phyloP scores from a whole-genome alignment of 1,284 basidiomycete species.

The Puccinia polysora region DNA sequence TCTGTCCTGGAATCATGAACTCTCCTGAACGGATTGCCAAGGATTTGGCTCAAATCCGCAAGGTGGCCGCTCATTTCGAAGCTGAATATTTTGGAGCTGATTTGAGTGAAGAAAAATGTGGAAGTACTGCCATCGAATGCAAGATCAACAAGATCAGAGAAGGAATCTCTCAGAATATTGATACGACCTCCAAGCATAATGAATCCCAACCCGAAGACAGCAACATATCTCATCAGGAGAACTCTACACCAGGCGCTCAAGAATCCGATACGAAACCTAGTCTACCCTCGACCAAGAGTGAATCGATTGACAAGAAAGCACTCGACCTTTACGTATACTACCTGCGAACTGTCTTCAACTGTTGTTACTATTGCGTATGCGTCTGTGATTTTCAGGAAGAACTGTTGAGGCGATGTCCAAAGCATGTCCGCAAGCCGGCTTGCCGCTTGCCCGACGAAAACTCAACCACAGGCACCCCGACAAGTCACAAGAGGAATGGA shows the following conservation, averaged over 20 bases:
- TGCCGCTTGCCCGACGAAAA: background rate
- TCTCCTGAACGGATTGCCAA: conserved; percentile 69
- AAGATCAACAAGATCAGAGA: conserved; percentile 54
- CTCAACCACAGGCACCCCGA: conserved; percentile 58
- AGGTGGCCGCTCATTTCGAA: conserved; percentile 68
- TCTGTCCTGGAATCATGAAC: conserved; percentile 73
- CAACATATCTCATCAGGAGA: background rate
- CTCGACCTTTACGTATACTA: conserved; percentile 80
- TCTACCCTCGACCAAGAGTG: background rate
- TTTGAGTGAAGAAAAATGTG: conserved; percentile 45
- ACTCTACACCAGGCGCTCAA: background rate
- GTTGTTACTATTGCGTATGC: conserved; percentile 92
- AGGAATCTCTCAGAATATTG: conserved; percentile 57
- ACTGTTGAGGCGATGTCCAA: conserved; percentile 84
- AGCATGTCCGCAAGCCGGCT: conserved; percentile 64
- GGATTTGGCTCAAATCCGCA: conserved; percentile 69
- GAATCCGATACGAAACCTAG: conserved; percentile 15
- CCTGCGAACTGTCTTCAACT: conserved; percentile 74
- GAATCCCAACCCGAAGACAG: conserved; percentile 58
- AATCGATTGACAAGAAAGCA: conserved; percentile 58
- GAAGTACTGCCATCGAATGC: conserved; percentile 47
- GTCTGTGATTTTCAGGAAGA: conserved; percentile 86
- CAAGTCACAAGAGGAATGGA: conserved; percentile 58
- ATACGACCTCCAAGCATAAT: conserved; percentile 54
- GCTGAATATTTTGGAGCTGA: conserved; percentile 58